Conservation (phyloP, 163 green algal genomes). For the Scenedesmus sp. region DNA sequence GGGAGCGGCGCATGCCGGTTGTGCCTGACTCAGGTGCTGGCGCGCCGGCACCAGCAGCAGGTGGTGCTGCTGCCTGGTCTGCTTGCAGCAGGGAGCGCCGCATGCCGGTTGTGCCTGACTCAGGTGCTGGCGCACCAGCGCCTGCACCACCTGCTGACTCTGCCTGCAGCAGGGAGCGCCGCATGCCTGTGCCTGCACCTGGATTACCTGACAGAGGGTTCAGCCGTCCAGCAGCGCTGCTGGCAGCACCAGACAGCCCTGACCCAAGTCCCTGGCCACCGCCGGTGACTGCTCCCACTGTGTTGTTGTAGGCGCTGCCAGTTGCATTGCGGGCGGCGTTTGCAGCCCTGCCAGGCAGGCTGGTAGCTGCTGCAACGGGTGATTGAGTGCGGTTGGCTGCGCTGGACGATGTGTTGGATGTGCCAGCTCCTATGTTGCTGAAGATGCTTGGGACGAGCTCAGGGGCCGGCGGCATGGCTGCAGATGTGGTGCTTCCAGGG, state of each 20-base stretch:
- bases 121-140: not conserved
- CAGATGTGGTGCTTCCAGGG: not conserved
- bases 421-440: not conserved
- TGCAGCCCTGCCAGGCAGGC: no score
- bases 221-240: not conserved
- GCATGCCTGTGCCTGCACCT: not conserved
- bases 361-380: no score
- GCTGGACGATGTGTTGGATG: not conserved
- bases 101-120: not conserved
- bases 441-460: not conserved
- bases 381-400: not conserved
- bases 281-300: not conserved
- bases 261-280: not conserved
- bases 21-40: not conserved
- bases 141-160: not conserved
- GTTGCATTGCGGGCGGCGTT: not conserved
- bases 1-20: not conserved
- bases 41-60: not conserved
- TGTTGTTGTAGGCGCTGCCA: not conserved
- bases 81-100: not conserved
- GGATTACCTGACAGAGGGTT: not conserved
- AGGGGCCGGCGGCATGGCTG: not conserved
- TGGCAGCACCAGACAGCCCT: no score
- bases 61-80: not conserved
- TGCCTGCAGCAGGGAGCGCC: not conserved